These are phyloP conservation scores for Penicillium verhagenii DNA, from an alignment of 495 filamentous ascomycete genomes.

Conservation along the genomic window DNA sequence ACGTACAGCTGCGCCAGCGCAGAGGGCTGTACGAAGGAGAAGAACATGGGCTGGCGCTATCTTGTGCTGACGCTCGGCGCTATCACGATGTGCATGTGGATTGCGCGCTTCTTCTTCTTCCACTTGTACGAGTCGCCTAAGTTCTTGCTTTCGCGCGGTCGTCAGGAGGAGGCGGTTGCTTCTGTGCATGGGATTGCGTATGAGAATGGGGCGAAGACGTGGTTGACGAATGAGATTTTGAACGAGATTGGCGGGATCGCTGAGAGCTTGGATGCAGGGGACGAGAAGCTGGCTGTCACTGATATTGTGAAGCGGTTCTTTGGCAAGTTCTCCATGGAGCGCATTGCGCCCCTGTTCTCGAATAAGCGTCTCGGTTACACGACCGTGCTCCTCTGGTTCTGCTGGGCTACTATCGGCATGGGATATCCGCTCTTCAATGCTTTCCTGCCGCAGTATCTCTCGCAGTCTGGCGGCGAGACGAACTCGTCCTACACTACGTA, in stretches of 20 bases:
- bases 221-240: slow-evolving; percentile 52
- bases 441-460: slow-evolving; percentile 59
- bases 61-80: slow-evolving; percentile 68
- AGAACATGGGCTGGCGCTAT: slow-evolving; percentile 86
- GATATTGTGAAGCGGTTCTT: slow-evolving; percentile 52
- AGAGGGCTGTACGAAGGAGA: slow-evolving; percentile 52
- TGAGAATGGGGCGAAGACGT: slow-evolving; percentile 52
- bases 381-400: slow-evolving; percentile 54
- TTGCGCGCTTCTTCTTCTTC: slow-evolving; percentile 72
- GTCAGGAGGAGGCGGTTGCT: slow-evolving; percentile 69
- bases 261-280: slow-evolving; percentile 31
- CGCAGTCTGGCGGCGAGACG: slow-evolving; percentile 33
- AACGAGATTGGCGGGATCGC: slow-evolving; percentile 53
- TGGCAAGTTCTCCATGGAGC: slow-evolving; percentile 56
- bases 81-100: slow-evolving; percentile 67
- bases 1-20: slow-evolving; percentile 47
- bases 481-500: slow-evolving; percentile 51
- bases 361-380: slow-evolving; percentile 49
- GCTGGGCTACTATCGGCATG: slow-evolving; percentile 59
- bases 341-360: slow-evolving; percentile 53
- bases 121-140: slow-evolving; percentile 81
- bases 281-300: slow-evolving; percentile 34
- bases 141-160: slow-evolving; percentile 69
- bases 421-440: slow-evolving; percentile 60
- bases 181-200: slow-evolving; percentile 62